phyloP scores from a whole-genome alignment of 441 rosid genomes.

The Lepidium campestre region DNA sequence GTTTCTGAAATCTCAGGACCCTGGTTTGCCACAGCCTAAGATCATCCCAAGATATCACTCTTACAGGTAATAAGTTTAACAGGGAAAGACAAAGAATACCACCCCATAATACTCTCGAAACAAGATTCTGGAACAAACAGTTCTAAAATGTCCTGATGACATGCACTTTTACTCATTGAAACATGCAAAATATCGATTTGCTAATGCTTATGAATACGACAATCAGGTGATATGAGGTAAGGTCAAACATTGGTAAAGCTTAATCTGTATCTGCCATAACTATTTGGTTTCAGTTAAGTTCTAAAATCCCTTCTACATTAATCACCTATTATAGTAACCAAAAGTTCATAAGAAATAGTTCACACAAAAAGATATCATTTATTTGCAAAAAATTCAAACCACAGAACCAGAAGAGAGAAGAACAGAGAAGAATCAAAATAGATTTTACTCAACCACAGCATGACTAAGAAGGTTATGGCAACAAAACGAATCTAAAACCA shows the following conservation, averaged over 20 bases:
- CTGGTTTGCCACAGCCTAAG: slow-evolving; percentile 40
- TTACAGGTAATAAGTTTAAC: slow-evolving; percentile 8
- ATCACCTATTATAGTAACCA: not conserved
- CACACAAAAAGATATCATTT: not conserved
- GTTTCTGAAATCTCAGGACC: slow-evolving; percentile 41
- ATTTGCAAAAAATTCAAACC: not conserved
- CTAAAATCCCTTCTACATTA: not conserved
- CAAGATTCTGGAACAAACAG: not conserved
- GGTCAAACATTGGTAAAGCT: not conserved
- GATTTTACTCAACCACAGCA: not conserved
- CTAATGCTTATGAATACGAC: not conserved
- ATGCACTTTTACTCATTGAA: not conserved
- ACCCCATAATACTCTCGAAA: not conserved
- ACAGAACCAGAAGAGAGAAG: not conserved
- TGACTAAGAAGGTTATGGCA: not conserved
- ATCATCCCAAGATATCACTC: slow-evolving; percentile 27
- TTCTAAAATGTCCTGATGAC: not conserved
- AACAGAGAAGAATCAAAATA: not conserved
- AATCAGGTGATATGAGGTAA: not conserved
- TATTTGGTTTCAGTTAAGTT: not conserved
- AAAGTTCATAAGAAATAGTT: not conserved
- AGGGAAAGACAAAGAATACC: not conserved
- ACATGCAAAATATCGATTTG: not conserved
- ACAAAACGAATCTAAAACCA: slow-evolving; percentile 14
- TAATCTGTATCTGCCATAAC: not conserved